Conservation (phyloP, 2,329 filamentous ascomycete genomes). For the Cytospora piceae region DNA sequence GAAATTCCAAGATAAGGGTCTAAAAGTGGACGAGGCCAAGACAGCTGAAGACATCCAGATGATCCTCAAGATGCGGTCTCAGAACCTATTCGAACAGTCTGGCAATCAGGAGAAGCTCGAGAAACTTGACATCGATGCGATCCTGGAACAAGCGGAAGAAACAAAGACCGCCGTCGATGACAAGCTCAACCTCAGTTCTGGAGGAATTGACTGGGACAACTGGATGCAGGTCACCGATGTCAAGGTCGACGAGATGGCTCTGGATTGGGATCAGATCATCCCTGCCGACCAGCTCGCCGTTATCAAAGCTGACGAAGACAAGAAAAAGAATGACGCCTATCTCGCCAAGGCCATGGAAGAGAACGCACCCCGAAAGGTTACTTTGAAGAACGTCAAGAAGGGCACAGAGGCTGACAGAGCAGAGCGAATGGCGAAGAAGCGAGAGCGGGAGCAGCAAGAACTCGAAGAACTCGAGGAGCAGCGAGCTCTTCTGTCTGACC, state of each 20-base stretch:
- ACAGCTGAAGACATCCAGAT: slow-evolving; percentile 94
- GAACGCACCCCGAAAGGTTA: slow-evolving; percentile 78
- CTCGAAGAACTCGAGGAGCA: slow-evolving; percentile 77
- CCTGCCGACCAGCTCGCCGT: slow-evolving; percentile 88
- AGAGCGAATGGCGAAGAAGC: slow-evolving; percentile 67
- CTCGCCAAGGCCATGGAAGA: slow-evolving; percentile 82
- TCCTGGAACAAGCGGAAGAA: slow-evolving; percentile 94
- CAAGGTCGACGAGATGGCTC: slow-evolving; percentile 78
- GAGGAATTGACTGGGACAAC: slow-evolving; percentile 82
- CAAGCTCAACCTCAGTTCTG: slow-evolving; percentile 88
- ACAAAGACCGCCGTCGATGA: slow-evolving; percentile 96
- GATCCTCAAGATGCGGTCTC: slow-evolving; percentile 96
- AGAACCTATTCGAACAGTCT: slow-evolving; percentile 98
- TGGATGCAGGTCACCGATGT: slow-evolving; percentile 98
- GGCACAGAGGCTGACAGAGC: slow-evolving; percentile 62
- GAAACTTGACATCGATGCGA: slow-evolving; percentile 95
- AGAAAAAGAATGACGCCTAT: slow-evolving; percentile 80
- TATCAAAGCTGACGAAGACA: slow-evolving; percentile 87
- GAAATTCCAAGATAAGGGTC: slow-evolving; percentile 77
- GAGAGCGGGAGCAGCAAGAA: slow-evolving; percentile 67
- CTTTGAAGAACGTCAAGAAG: slow-evolving; percentile 59
- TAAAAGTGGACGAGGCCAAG: slow-evolving; percentile 77
- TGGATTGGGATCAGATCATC: slow-evolving; percentile 98
- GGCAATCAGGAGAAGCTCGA: slow-evolving; percentile 96
- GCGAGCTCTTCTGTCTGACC: slow-evolving; percentile 75